phyloP scores from a whole-genome alignment of 1,284 basidiomycete species.

The Puccinia sorghi region DNA sequence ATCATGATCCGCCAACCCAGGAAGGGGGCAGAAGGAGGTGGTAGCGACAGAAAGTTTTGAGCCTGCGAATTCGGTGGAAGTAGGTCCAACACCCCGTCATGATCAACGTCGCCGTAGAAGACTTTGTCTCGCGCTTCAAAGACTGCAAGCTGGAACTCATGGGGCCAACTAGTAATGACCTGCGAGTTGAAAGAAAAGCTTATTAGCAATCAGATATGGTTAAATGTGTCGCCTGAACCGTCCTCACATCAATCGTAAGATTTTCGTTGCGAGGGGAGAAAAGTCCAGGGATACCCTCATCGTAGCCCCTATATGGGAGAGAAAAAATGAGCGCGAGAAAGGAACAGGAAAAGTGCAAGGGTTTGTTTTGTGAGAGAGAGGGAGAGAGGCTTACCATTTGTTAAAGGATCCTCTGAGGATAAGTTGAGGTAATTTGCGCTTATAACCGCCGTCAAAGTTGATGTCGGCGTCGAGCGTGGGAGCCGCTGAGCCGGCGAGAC shows the following conservation, averaged over 20 bases:
- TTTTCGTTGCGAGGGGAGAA: constrained; percentile 65
- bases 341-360: no score
- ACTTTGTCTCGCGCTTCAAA: constrained; percentile 84
- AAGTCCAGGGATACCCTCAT: constrained; percentile 74
- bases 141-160: constrained; percentile 80
- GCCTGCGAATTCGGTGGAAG: constrained; percentile 79
- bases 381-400: constrained; percentile 63
- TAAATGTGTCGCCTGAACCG: not conserved
- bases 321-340: not conserved
- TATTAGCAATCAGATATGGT: not conserved
- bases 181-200: constrained; percentile 5
- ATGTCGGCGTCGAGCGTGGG: constrained; percentile 75
- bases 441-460: constrained; percentile 62
- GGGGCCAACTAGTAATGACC: constrained; percentile 82
- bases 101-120: constrained; percentile 79
- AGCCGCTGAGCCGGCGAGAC: constrained; percentile 66
- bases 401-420: constrained; percentile 84
- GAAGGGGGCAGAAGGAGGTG: constrained; percentile 64
- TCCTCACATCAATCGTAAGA: constrained; percentile 68
- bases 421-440: constrained; percentile 79
- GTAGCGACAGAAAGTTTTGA: constrained; percentile 83
- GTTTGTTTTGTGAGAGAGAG: not conserved
- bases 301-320: constrained; percentile 64
- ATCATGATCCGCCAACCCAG: constrained; percentile 79
- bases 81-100: constrained; percentile 81